phyloP scores from a whole-genome alignment of 495 filamentous ascomycete species.

The Tuber magnatum region DNA sequence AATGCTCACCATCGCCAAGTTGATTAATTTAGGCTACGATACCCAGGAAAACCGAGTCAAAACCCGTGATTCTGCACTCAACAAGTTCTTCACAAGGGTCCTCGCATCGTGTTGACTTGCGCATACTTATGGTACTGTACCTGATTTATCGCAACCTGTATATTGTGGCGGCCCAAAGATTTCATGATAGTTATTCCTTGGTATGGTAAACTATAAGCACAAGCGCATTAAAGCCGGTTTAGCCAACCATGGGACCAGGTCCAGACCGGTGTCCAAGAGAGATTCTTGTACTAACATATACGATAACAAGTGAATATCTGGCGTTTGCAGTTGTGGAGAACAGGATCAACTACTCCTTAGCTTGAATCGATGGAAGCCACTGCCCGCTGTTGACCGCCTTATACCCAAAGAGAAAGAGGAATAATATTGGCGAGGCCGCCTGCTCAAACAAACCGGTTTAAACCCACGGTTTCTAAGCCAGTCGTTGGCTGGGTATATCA shows the following conservation, averaged over 20 bases:
- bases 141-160: not conserved
- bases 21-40: not conserved
- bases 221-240: not conserved
- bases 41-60: not conserved
- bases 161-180: not conserved
- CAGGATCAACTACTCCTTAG: not conserved
- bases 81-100: not conserved
- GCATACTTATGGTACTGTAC: not conserved
- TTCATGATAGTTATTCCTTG: not conserved
- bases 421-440: not conserved
- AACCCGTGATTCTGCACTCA: not conserved
- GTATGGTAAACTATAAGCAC: not conserved
- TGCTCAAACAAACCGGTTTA: not conserved
- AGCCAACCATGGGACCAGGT: not conserved
- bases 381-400: not conserved
- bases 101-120: not conserved
- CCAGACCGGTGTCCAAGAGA: not conserved
- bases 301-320: not conserved
- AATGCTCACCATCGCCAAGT: not conserved
- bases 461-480: not conserved
- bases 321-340: not conserved
- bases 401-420: not conserved
- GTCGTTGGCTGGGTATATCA: not conserved
- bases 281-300: not conserved
- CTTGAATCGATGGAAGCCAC: not conserved